A percentile compares a stretch with the other conserved stretches of the same genome.
Evolutionary conservation across 1,284 basidiomycete genomes (phyloP).

Genomic region (Ganoderma meredithae): DNA sequence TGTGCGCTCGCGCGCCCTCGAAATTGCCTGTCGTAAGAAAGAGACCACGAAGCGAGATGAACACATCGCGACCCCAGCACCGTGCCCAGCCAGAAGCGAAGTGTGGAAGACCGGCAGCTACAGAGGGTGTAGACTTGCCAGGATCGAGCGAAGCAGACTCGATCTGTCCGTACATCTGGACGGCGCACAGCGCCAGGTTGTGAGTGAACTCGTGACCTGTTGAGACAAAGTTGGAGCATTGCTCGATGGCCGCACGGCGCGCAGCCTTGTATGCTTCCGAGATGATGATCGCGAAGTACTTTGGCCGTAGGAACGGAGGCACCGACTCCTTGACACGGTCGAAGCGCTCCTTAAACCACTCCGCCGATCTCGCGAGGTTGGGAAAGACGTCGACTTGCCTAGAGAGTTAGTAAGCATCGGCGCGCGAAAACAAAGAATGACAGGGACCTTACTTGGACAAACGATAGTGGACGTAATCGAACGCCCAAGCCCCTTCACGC

Average conservation of each 20-base stretch:
- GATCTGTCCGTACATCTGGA: constrained; percentile 94
- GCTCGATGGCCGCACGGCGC: constrained; percentile 81
- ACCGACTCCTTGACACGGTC: constrained; percentile 77
- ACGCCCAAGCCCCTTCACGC: constrained; percentile 87
- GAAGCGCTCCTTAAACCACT: constrained; percentile 88
- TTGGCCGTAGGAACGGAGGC: constrained; percentile 89
- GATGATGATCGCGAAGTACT: constrained; percentile 91
- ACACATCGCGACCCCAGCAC: constrained; percentile 97
- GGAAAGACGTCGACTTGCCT: constrained; percentile 79
- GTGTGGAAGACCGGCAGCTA: constrained; percentile 95
- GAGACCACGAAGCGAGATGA: constrained; percentile 91
- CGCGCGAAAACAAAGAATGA: not conserved
- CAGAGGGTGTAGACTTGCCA: constrained; percentile 71
- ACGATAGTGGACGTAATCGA: constrained; percentile 84
- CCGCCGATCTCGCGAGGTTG: constrained; percentile 70
- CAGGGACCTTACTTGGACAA: constrained; percentile 69
- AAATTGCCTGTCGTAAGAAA: constrained; percentile 94
- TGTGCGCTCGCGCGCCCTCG: constrained; percentile 85
- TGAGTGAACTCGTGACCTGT: constrained; percentile 91
- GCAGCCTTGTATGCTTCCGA: constrained; percentile 92
- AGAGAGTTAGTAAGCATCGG: constrained; percentile 19
- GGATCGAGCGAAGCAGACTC: constrained; percentile 88
- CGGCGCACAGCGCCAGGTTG: constrained; percentile 82
- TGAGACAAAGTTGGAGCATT: constrained; percentile 85
- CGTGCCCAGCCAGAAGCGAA: constrained; percentile 92